Evolutionary conservation across 306 rosid species (phyloP).

Genomic region (Cicer cuneatum): DNA sequence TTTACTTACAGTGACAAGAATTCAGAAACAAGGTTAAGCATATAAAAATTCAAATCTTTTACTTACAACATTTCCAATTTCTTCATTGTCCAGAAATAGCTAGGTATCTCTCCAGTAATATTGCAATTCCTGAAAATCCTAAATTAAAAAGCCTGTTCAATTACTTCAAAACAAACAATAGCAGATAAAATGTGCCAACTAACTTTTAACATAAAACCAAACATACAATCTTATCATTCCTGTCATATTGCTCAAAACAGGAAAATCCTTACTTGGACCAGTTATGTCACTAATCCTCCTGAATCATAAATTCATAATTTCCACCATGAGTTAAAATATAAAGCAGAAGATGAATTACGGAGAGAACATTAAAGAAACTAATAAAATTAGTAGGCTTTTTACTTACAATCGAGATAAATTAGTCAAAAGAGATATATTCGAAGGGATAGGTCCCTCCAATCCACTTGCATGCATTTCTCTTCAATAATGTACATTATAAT

Average conservation of each 20-base stretch:
- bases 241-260: constrained; percentile 55
- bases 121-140: constrained; percentile 89
- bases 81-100: constrained; percentile 66
- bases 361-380: not conserved
- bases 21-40: constrained; percentile 11
- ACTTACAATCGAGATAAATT: constrained; percentile 70
- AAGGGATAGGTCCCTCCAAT: constrained; percentile 84
- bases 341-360: constrained; percentile 13
- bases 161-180: constrained; percentile 46
- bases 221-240: constrained; percentile 67
- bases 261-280: constrained; percentile 76
- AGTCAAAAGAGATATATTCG: constrained; percentile 64
- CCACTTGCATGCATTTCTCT: constrained; percentile 93
- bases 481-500: constrained; percentile 44
- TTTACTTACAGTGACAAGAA: not conserved
- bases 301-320: constrained; percentile 29
- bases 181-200: constrained; percentile 25
- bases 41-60: constrained; percentile 33
- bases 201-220: constrained; percentile 27
- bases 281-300: constrained; percentile 81
- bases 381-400: constrained; percentile 26
- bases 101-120: constrained; percentile 76
- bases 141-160: constrained; percentile 25
- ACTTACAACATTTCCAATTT: constrained; percentile 67
- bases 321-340: constrained; percentile 32